Conservation (phyloP, 164 flowering plant species). For the Macadamia integrifolia region DNA sequence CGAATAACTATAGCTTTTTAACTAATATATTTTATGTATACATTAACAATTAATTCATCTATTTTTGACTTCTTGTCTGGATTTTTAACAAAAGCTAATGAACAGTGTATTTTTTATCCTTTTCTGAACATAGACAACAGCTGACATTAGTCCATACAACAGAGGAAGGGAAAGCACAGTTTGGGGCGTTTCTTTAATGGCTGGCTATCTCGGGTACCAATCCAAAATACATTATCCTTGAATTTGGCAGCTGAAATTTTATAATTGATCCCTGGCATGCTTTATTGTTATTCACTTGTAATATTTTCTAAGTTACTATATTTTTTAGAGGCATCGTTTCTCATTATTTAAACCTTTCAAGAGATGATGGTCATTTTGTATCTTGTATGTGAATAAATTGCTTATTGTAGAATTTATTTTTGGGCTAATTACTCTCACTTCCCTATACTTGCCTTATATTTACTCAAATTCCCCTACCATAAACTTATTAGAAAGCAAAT, state of each 20-base stretch:
- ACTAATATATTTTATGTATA: neutral
- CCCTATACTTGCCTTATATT: no score
- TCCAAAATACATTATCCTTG: conserved; percentile 5
- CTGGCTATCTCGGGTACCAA: conserved; percentile 89
- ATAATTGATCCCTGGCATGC: neutral
- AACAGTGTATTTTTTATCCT: conserved; percentile 4
- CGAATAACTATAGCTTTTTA: no score
- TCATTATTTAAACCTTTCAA: no score
- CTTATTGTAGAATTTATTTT: no score
- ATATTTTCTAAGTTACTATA: neutral
- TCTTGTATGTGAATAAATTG: no score
- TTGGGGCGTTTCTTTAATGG: conserved; percentile 92
- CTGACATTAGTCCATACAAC: conserved; percentile 65
- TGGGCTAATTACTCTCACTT: no score
- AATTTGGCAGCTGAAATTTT: neutral
- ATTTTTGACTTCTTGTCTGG: neutral
- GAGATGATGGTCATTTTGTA: no score
- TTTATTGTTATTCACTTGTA: neutral
- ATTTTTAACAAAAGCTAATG: conserved; percentile 1
- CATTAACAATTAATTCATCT: neutral
- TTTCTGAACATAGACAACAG: conserved; percentile 46
- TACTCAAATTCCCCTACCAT: no score
- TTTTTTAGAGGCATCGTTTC: neutral
- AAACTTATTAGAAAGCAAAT: no score
- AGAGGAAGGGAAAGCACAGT: conserved; percentile 85